Conservation (phyloP, 2,329 filamentous ascomycete species). For the Corniculantispora saksenae region DNA sequence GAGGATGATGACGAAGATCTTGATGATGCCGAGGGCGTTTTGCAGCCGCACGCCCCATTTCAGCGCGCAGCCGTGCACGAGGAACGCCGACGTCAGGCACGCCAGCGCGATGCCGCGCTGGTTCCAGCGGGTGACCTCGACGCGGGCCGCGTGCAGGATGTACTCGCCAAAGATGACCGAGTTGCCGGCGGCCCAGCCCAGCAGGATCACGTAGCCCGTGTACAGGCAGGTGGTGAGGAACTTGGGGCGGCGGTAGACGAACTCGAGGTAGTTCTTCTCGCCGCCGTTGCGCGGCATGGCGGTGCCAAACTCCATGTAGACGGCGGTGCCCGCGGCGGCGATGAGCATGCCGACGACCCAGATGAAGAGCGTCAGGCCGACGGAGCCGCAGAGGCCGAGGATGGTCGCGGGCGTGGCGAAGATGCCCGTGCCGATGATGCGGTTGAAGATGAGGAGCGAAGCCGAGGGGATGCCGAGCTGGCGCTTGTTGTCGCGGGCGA, state of each 20-base stretch:
- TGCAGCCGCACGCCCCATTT: constrained; percentile 69
- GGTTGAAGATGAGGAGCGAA: constrained; percentile 63
- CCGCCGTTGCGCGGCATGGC: constrained; percentile 65
- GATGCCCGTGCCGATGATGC: constrained; percentile 67
- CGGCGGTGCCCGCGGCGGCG: constrained; percentile 61
- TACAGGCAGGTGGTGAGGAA: constrained; percentile 64
- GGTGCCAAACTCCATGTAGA: constrained; percentile 67
- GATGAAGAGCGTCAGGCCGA: constrained; percentile 63
- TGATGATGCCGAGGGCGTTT: constrained; percentile 65
- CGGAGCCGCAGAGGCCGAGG: constrained; percentile 56
- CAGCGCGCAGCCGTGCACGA: constrained; percentile 64
- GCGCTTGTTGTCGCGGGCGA: constrained; percentile 50
- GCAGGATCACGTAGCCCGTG: constrained; percentile 61
- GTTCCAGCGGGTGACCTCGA: constrained; percentile 66
- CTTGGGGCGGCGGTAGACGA: constrained; percentile 59
- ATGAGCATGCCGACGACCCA: constrained; percentile 65
- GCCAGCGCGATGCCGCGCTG: constrained; percentile 67
- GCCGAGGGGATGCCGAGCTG: constrained; percentile 59
- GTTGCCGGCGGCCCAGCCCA: constrained; percentile 67
- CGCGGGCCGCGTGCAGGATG: constrained; percentile 64
- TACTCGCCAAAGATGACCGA: constrained; percentile 72
- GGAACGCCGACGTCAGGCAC: constrained; percentile 64
- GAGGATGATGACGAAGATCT: constrained; percentile 65
- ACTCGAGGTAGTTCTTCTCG: constrained; percentile 69
- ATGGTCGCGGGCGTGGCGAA: constrained; percentile 64